Evolutionary conservation across 371 early-diverging fungal species (phyloP).

Genomic region (Blakeslea trispora): DNA sequence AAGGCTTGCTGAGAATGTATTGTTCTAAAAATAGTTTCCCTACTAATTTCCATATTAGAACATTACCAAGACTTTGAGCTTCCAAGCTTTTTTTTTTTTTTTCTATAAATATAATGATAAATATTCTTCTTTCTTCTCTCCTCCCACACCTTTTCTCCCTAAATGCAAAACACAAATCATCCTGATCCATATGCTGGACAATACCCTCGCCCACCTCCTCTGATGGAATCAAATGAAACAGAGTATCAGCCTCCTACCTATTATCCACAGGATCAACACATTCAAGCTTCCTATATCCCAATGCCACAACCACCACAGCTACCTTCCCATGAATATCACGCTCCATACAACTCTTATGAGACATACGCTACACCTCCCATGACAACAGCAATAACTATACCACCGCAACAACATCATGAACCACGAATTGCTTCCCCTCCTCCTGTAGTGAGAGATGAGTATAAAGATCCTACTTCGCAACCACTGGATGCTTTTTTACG

Average conservation of each 20-base stretch:
- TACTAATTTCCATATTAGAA: too few relatives aligned
- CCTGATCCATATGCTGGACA: conserved; percentile 40
- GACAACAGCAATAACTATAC: neutral
- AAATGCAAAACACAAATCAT: conserved; percentile 9
- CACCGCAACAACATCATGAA: neutral
- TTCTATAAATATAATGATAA: too few relatives aligned
- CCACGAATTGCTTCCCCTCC: neutral
- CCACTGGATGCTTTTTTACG: conserved; percentile 14
- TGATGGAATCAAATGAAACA: neutral
- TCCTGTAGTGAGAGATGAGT: neutral
- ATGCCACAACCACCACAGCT: too few relatives aligned
- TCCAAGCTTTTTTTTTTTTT: too few relatives aligned
- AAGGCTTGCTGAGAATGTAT: too few relatives aligned
- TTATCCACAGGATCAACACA: neutral
- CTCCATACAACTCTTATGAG: too few relatives aligned
- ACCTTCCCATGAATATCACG: too few relatives aligned
- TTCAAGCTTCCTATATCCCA: too few relatives aligned
- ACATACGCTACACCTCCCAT: too few relatives aligned
- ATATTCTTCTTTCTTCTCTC: conserved; percentile 4
- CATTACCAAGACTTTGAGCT: too few relatives aligned
- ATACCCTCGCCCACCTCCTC: conserved; percentile 34
- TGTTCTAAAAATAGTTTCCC: too few relatives aligned
- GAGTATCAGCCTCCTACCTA: neutral
- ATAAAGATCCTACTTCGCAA: conserved; percentile 11
- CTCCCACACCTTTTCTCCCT: neutral